Conservation (phyloP, 1,284 basidiomycete genomes). For the Cystobasidiaceae sp. region DNA sequence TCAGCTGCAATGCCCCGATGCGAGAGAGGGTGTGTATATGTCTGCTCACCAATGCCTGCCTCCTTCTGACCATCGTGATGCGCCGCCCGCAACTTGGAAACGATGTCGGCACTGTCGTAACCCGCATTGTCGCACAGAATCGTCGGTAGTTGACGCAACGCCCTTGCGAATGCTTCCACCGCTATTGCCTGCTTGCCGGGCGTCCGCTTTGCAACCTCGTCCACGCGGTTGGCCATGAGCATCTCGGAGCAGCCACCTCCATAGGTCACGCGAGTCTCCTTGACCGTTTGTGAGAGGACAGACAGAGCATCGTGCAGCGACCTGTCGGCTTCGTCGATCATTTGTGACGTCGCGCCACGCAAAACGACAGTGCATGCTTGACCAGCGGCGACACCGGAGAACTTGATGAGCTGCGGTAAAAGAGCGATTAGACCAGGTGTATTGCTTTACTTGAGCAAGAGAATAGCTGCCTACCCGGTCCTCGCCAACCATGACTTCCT, state of each 20-base stretch:
- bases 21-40: neutral
- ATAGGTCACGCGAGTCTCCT: constrained; percentile 87
- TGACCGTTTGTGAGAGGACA: constrained; percentile 94
- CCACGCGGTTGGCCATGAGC: constrained; percentile 92
- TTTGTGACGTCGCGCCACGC: constrained; percentile 92
- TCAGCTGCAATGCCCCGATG: neutral
- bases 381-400: constrained; percentile 95
- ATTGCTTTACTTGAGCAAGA: neutral
- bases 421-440: neutral
- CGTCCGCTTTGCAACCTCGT: constrained; percentile 76
- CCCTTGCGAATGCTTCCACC: constrained; percentile 81
- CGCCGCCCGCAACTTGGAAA: constrained; percentile 80
- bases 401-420: constrained; percentile 79
- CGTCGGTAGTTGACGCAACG: constrained; percentile 87
- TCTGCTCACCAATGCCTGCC: constrained; percentile 70
- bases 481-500: constrained; percentile 99
- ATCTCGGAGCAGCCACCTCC: constrained; percentile 98
- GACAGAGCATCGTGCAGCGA: constrained; percentile 96
- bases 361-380: constrained; percentile 99
- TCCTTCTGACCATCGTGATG: constrained; percentile 84
- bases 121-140: constrained; percentile 98
- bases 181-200: constrained; percentile 95
- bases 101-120: constrained; percentile 92
- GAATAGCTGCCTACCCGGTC: constrained; percentile 65
- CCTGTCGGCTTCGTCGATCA: constrained; percentile 98